Base-by-base conservation (phyloP, 2,329 filamentous ascomycete genomes). In the Colletotrichum lentis region DNA sequence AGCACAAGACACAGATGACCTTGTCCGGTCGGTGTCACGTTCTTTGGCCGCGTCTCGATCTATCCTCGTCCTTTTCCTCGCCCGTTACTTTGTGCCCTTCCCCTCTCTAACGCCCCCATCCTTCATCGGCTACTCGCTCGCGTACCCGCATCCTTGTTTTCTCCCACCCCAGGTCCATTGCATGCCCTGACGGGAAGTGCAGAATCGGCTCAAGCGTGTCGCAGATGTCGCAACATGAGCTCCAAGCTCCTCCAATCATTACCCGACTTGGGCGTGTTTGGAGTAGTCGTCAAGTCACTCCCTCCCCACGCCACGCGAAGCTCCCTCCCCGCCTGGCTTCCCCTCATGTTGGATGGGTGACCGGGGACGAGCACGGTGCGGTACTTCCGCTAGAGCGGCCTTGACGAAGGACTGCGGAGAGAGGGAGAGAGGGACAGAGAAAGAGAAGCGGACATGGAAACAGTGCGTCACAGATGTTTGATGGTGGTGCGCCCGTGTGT, bases 121-220 rank as follows among this genome's bases (percentile, higher is more conserved):
- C 41, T 16, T n/a, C 22, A 27, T 27, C 14, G 39, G 22, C 62
- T 31, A 20, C 39, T n/a, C 18, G 35, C 52, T 62, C 50, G 65
- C 65, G 54, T 61, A 64, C 55, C 65, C 65, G 54, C 49, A 64
- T 68, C 65, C 65, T 56, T 69, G 62, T 50, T 65, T 44, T 46
- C 66, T 53, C 49, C 22, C 53, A 31, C 35, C 27, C 61, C 57
- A 52, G 20, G 27, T 50, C 44, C 62, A 52, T 50, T 61, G 55
- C 56, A n/a, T 59, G 24, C 66, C 3, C 24, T 41, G 66, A 39
- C 62, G 62, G 43, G 66, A 31, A 61, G 55, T 55, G 62, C 62
- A 65, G 66, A 64, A 69, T 66, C 66, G 50, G 62, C 43, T 52
- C 66, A 69, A 60, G 66, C 56, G 66, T 66, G 66, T 69, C 55